Evolutionary conservation across 2,329 filamentous ascomycete genomes (phyloP).

Genomic region (Colletotrichum theobromicola): DNA sequence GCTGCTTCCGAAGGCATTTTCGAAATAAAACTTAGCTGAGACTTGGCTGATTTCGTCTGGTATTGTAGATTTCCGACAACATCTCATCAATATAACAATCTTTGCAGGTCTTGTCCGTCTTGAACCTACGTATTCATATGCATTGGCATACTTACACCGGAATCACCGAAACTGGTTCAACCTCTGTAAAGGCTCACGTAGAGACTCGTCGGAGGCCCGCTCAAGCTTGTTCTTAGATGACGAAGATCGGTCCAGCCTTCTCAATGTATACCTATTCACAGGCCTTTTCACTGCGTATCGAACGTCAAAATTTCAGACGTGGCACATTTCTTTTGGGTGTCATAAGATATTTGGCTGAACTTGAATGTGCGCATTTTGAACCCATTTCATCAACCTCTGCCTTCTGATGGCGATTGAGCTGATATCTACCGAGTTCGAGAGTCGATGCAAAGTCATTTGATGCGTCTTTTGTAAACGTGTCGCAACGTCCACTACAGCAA

Average conservation of each 20-base stretch:
- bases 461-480: background rate
- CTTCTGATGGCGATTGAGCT: background rate
- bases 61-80: background rate
- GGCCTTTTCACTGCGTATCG: background rate
- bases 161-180: background rate
- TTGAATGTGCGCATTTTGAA: background rate
- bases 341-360: too few relatives aligned
- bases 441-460: background rate
- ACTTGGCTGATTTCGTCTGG: rapidly evolving
- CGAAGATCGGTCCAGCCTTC: background rate
- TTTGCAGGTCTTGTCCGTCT: background rate
- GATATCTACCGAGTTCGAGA: background rate
- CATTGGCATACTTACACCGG: background rate
- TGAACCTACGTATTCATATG: background rate
- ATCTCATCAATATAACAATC: background rate
- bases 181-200: background rate
- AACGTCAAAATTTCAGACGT: rapidly evolving
- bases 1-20: rapidly evolving
- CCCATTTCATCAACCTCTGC: background rate
- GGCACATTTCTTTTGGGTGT: rapidly evolving
- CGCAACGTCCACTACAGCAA: background rate
- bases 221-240: background rate
- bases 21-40: background rate
- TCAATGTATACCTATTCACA: background rate
- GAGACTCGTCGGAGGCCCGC: too few relatives aligned